Percentiles rank a stretch among this genome's conserved stretches.
Conservation (phyloP, 805 yeast species). For the Candida glaebosa region DNA sequence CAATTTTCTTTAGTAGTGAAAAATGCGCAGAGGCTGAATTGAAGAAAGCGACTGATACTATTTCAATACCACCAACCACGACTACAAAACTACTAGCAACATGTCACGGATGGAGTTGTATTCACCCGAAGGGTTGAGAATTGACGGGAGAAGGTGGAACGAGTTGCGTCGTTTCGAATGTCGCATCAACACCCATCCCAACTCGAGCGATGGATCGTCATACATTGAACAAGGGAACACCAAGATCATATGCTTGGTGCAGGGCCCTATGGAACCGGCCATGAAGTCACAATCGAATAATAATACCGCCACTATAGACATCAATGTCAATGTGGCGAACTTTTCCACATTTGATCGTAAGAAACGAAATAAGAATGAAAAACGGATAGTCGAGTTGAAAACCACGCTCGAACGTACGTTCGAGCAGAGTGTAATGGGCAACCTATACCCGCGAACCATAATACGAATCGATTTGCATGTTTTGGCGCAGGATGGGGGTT, state of each 20-base stretch:
- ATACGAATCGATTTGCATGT: constrained; percentile 76
- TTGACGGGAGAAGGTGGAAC: constrained; percentile 94
- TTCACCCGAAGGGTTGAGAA: constrained; percentile 91
- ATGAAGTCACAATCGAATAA: constrained; percentile 48
- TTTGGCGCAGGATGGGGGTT: constrained; percentile 86
- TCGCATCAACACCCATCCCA: constrained; percentile 82
- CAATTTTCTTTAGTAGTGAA: not conserved
- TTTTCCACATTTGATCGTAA: constrained; percentile 77
- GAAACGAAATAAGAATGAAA: constrained; percentile 65
- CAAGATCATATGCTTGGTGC: constrained; percentile 77
- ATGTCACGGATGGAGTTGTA: constrained; percentile 78
- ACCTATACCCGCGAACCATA: constrained; percentile 77
- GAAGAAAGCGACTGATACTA: not conserved
- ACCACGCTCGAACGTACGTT: constrained; percentile 68
- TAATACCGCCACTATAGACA: constrained; percentile 54
- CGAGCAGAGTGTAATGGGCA: constrained; percentile 67
- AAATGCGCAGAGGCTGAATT: constrained; percentile 1
- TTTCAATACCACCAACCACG: not conserved
- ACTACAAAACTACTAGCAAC: not conserved
- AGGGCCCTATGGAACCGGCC: constrained; percentile 87
- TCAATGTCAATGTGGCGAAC: constrained; percentile 70
- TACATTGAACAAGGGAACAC: constrained; percentile 90
- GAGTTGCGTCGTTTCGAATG: constrained; percentile 83
- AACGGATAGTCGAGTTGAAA: constrained; percentile 63
- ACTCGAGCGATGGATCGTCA: constrained; percentile 87